phyloP scores from a whole-genome alignment of 1,284 basidiomycete genomes.

The Coriolopsis trogii region DNA sequence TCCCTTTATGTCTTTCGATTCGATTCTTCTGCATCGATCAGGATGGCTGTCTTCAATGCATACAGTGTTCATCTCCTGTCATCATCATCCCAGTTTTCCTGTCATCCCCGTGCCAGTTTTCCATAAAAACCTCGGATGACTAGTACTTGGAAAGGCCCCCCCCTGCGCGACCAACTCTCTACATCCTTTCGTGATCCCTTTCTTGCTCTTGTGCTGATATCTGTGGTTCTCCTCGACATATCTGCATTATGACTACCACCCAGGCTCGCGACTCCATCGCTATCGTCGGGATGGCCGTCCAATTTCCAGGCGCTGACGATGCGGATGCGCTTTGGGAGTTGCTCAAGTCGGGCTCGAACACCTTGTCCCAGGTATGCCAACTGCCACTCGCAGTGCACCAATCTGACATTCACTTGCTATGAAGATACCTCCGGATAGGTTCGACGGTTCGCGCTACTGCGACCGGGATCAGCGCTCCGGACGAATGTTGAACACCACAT shows the following conservation, averaged over 20 bases:
- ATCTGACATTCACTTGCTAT: not conserved
- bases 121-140: not conserved
- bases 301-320: slow-evolving; percentile 59
- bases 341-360: slow-evolving; percentile 60
- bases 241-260: not conserved
- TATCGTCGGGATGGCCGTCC: slow-evolving; percentile 69
- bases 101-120: not conserved
- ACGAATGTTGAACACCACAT: slow-evolving; percentile 43
- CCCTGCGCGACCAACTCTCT: no score
- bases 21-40: no score
- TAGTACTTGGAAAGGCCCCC: not conserved
- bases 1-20: no score
- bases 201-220: no score
- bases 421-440: slow-evolving; percentile 42
- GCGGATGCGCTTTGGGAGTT: slow-evolving; percentile 56
- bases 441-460: slow-evolving; percentile 48
- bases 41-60: not conserved
- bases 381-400: not conserved
- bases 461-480: slow-evolving; percentile 23
- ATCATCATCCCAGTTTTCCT: not conserved
- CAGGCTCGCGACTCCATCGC: slow-evolving; percentile 59
- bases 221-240: not conserved
- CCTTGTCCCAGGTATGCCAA: slow-evolving; percentile 61
- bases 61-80: not conserved
- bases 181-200: no score